Evolutionary conservation across 805 yeast species (phyloP), one percentile per base, ranked within the genome.

Genomic region (Candida cerambycidarum): DNA sequence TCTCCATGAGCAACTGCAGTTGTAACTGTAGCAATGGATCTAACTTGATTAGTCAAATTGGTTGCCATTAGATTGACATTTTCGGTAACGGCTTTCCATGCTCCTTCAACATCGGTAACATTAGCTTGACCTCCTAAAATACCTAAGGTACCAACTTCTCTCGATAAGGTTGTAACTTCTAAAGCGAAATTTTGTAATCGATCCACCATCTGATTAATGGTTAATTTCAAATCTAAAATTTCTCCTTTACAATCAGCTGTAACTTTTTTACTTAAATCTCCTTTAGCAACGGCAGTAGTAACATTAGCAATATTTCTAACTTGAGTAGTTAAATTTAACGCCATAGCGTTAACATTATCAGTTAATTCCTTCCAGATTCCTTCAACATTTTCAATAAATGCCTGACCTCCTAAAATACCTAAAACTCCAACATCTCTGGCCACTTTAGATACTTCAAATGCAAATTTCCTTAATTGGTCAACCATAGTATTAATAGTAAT

Each of bases 1-100:
- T 88, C 95, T 56, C 96, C 96, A 61, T 85, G 85, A 1, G 96
- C 96, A 33, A 88, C 96, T 3, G 95, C 95, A 3, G 95, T 85
- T 1, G 95, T 89, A 44, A 88, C 96, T 10, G 89, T 85, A 4
- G 95, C 95, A 53, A 88, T 88, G 13, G 89, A 81, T 63, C 96
- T 76, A 52, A 88, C 96, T 65, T 88, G 96, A 47, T 85, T 86
- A 2, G 76, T 71, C 56, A 71, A 69, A 53, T 71, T 71, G 1
- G 75, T 69, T 5, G 76, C 76, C 76, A 71, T 71, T 30, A 69
- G 54, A 48, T 71, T 71, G 37, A 71, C 76, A 42, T 71, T 71
- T 48, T 71, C 74, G 0, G 76, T 71, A 14, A 71, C 75, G 0
- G 76, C 75, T 46, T 71, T 71, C 76, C 76, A 71, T 2, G 76